Conservation (phyloP, 331 rosid genomes). For the Malus hybrid region DNA sequence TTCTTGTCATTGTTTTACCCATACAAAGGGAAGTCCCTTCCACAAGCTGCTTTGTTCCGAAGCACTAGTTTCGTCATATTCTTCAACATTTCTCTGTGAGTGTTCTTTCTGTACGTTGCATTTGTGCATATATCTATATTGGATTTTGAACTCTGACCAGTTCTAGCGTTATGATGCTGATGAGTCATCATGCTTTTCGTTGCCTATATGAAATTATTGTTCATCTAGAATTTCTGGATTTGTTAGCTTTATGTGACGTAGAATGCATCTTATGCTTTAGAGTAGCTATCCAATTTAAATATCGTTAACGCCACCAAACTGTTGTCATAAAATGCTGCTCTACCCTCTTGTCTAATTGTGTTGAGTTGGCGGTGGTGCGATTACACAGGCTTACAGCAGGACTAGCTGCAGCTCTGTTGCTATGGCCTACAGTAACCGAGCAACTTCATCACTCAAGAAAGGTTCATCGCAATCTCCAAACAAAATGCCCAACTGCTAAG, state of each 20-base stretch:
- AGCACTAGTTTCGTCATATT: slow-evolving; percentile 44
- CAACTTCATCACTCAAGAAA: slow-evolving; percentile 37
- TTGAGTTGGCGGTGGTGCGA: neutral
- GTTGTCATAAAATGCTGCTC: neutral
- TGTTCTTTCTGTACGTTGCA: neutral
- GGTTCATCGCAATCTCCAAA: slow-evolving; percentile 24
- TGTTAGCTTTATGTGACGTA: neutral
- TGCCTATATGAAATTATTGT: neutral
- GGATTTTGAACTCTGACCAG: neutral
- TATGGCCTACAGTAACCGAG: slow-evolving; percentile 68
- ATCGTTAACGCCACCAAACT: neutral
- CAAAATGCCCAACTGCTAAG: slow-evolving; percentile 71
- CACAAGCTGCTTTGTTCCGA: slow-evolving; percentile 50
- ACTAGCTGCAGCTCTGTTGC: slow-evolving; percentile 49
- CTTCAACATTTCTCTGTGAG: slow-evolving; percentile 78
- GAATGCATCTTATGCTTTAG: neutral
- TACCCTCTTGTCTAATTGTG: neutral
- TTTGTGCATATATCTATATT: neutral
- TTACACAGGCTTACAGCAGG: slow-evolving; percentile 48
- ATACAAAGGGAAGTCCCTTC: slow-evolving; percentile 64
- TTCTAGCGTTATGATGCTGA: neutral
- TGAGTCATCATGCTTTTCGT: neutral
- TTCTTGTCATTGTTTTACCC: slow-evolving; percentile 71
- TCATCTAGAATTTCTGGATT: neutral
- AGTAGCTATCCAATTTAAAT: neutral